phyloP scores from a whole-genome alignment of 139 green algal genomes.

The Haematococcus sp. region DNA sequence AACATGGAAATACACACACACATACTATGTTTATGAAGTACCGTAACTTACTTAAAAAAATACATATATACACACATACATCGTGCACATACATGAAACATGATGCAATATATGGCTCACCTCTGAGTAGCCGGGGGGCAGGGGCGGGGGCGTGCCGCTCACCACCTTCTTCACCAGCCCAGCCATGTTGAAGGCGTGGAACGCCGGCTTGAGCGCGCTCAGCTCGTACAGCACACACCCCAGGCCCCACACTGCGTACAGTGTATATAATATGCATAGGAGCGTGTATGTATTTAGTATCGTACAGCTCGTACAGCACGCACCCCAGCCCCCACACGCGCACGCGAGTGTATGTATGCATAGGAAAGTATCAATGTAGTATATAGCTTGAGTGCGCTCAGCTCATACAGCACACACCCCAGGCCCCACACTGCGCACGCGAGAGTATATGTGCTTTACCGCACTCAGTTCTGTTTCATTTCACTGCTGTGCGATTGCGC shows the following conservation, averaged over 20 bases:
- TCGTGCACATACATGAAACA: no score
- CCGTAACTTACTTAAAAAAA: no score
- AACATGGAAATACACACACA: no score
- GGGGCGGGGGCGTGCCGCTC: not conserved
- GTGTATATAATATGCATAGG: not conserved
- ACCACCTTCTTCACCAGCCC: slow-evolving; percentile 18
- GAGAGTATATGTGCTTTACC: no score
- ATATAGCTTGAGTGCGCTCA: slow-evolving; percentile 34
- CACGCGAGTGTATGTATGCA: no score
- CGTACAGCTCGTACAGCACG: not conserved
- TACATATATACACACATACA: no score
- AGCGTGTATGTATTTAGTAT: not conserved
- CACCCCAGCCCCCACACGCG: not conserved
- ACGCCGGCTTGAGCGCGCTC: slow-evolving; percentile 33
- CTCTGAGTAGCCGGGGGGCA: slow-evolving; percentile 17
- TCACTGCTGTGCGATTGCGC: no score
- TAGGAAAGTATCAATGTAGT: no score
- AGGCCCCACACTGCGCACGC: slow-evolving; percentile 26
- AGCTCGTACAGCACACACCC: slow-evolving; percentile 46
- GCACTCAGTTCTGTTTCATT: no score
- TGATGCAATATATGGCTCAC: no score
- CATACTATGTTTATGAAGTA: no score
- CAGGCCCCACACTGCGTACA: slow-evolving; percentile 26
- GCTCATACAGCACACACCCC: slow-evolving; percentile 45
- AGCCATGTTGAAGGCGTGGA: slow-evolving; percentile 44